These are phyloP conservation scores for Leccinum solheimii DNA, from an alignment of 1,284 basidiomycete species.

Conservation along the genomic window DNA sequence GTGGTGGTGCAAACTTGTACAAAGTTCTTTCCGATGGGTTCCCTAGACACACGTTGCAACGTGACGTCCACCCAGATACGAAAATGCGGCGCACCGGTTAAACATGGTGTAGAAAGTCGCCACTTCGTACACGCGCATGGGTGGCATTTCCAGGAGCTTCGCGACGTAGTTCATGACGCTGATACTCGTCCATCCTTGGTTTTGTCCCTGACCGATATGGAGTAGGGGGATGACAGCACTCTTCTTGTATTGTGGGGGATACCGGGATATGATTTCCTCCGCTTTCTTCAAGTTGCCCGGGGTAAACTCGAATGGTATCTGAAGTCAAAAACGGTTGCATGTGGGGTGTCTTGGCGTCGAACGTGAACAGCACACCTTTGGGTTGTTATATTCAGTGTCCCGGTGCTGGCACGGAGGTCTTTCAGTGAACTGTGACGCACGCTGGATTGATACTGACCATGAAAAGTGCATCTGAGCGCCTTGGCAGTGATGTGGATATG, in stretches of 20 bases:
- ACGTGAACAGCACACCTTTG: conserved; percentile 53
- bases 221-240: conserved; percentile 96
- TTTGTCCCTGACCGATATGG: conserved; percentile 96
- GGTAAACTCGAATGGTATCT: conserved; percentile 92
- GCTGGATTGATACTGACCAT: conserved; percentile 41
- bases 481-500: conserved; percentile 40
- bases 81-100: conserved; percentile 65
- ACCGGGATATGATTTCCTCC: conserved; percentile 87
- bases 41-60: conserved; percentile 46
- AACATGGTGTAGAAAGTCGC: conserved; percentile 99
- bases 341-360: background rate
- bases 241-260: conserved; percentile 98
- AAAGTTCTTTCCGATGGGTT: conserved; percentile 94
- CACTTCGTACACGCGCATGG: conserved; percentile 99
- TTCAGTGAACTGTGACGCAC: conserved; percentile 10
- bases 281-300: conserved; percentile 83
- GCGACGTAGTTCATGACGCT: conserved; percentile 99
- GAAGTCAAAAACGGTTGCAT: conserved; percentile 1
- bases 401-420: conserved; percentile 65
- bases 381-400: conserved; percentile 92
- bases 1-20: conserved; percentile 99
- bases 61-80: background rate
- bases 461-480: conserved; percentile 54
- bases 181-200: conserved; percentile 98
- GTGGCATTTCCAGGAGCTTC: conserved; percentile 88